Evolutionary conservation across 129 eudicot species (phyloP), one percentile per base, ranked within the genome.

Genomic region (Centaurea solstitialis): DNA sequence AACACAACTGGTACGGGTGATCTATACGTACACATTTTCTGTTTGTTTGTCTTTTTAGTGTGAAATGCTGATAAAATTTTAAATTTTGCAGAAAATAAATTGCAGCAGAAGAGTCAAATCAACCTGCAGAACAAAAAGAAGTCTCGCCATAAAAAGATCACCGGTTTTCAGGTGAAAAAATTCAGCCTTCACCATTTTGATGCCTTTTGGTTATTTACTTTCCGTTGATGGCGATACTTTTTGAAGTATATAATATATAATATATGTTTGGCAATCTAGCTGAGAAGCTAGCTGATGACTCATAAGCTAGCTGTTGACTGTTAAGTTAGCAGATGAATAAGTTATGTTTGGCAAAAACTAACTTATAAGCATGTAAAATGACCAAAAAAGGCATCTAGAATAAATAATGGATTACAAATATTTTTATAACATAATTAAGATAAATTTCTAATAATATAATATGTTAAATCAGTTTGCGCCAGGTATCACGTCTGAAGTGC

Each of bases 71-170:
- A 1, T 38, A 53, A 18, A 57, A 47, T 70, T n/a, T 4, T 72
- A 6, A 37, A 68, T 26, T 66, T 75, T 89, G 50, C 91, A 95
- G 99, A 91, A 37, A 93, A 93, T 76, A 95, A 93, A 74, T 82
- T 95, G 77, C 97, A 83, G 80, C 93, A 82, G 37, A 93, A 91
- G 82, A 73, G 86, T 84, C 92, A 82, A 80, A 93, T 95, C 84
- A 91, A 89, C 74, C 87, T 95, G 75, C 98, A 95, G 83, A 95
- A 91, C 78, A 95, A 93, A 88, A 93, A 92, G 85, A 92, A 95
- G 88, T 87, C 91, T 2, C 80, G 95, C 33, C 99, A 91, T 80
- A 93, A 91, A 86, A 93, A 95, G 83, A 93, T 95, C 61, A 95
- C 99, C 33, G 99, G 99, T 79, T 93, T 95, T 80, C 95, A 95